Evolutionary conservation across 2,329 filamentous ascomycete genomes (phyloP).

Genomic region (Akanthomyces uredinophilus): DNA sequence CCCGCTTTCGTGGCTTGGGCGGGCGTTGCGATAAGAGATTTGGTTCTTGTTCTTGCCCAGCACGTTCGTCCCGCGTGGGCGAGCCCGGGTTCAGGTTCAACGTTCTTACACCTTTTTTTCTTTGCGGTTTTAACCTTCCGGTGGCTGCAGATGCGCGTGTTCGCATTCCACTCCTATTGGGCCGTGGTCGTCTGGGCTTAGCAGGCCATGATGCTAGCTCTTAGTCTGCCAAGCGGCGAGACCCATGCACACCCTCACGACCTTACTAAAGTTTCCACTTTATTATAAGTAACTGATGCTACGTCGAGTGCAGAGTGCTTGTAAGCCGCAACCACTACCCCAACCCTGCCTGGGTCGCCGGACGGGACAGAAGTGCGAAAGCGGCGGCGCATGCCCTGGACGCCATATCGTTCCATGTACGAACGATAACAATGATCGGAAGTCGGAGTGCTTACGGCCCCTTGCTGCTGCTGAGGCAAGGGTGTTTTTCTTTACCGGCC

Average conservation of each 20-base stretch:
- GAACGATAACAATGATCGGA: conserved; percentile 2
- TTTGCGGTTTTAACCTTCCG: background rate
- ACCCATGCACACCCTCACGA: conserved; percentile 7
- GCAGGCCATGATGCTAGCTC: conserved; percentile 8
- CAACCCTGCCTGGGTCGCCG: background rate
- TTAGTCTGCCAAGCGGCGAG: conserved; percentile 12
- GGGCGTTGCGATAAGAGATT: background rate
- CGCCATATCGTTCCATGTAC: background rate
- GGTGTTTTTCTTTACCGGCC: background rate
- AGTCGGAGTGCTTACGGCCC: conserved; percentile 2
- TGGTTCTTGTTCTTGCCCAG: background rate
- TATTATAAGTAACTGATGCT: conserved; percentile 10
- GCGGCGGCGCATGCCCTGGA: background rate
- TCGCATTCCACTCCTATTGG: conserved; percentile 5
- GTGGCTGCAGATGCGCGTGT: background rate
- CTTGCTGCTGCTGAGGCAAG: background rate
- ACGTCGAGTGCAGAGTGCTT: background rate
- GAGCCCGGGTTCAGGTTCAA: background rate
- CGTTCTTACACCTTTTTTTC: background rate
- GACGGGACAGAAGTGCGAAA: background rate
- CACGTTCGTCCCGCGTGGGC: background rate
- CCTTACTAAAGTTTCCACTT: conserved; percentile 15
- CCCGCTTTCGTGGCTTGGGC: background rate
- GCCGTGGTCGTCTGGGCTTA: background rate
- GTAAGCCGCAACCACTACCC: conserved; percentile 13